Conservation (phyloP, 2,329 filamentous ascomycete species). For the Phyllosticta capitalensis region DNA sequence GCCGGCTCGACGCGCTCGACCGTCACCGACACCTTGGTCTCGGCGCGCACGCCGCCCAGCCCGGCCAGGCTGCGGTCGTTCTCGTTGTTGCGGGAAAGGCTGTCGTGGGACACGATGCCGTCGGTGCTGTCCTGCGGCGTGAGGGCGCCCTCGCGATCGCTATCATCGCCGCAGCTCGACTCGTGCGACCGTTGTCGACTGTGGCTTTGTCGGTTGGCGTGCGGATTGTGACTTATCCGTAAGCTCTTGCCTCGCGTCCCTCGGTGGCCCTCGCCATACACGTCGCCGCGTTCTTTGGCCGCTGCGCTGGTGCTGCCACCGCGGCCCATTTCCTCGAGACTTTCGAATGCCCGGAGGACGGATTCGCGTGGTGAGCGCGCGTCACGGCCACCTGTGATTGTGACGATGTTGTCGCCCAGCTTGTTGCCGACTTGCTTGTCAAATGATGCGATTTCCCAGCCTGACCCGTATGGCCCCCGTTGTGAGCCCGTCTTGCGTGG, state of each 20-base stretch:
- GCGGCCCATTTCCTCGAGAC: not conserved
- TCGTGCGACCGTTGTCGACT: not conserved
- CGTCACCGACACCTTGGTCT: slow-evolving; percentile 26
- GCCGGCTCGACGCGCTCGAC: slow-evolving; percentile 2
- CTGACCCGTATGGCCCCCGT: not conserved
- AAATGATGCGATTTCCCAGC: slow-evolving; percentile 12
- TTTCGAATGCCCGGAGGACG: not conserved
- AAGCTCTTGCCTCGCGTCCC: not conserved
- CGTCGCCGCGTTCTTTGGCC: not conserved
- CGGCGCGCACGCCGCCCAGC: slow-evolving; percentile 18
- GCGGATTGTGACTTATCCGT: not conserved
- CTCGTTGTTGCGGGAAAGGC: slow-evolving; percentile 21
- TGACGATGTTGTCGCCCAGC: slow-evolving; percentile 7
- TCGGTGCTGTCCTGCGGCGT: slow-evolving; percentile 25
- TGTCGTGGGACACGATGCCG: slow-evolving; percentile 23
- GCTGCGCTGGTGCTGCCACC: not conserved
- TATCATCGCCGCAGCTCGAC: not conserved
- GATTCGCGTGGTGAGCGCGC: not conserved
- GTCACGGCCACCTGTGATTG: slow-evolving; percentile 12
- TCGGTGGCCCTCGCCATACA: not conserved
- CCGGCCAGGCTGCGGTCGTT: slow-evolving; percentile 22
- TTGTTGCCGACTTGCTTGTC: slow-evolving; percentile 5
- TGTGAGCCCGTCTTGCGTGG: not conserved
- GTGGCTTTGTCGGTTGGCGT: not conserved
- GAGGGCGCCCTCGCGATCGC: slow-evolving; percentile 14